Conservation (phyloP, 2,329 filamentous ascomycete genomes). For the Aphanoascus verrucosus region DNA sequence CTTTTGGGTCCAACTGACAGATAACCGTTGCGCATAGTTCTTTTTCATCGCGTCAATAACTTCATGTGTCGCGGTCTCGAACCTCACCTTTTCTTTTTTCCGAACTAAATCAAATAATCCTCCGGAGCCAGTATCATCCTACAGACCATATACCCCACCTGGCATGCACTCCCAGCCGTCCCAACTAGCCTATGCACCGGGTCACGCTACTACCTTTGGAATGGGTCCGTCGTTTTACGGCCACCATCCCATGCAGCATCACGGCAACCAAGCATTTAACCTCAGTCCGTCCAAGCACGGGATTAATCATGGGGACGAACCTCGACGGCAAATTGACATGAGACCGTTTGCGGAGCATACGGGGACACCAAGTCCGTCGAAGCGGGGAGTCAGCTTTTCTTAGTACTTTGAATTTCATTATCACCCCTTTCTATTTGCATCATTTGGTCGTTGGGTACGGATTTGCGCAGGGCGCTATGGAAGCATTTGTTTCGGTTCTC, state of each 20-base stretch:
- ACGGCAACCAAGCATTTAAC: conserved; percentile 8
- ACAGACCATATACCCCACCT: conserved; percentile 20
- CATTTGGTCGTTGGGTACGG: background rate
- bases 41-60: conserved; percentile 34
- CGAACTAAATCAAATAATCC: conserved; percentile 34
- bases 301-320: conserved; percentile 21
- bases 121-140: conserved; percentile 25
- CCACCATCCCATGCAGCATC: background rate
- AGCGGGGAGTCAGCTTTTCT: background rate
- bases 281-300: conserved; percentile 18
- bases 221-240: conserved; percentile 8
- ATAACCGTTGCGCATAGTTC: conserved; percentile 20
- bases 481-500: no score
- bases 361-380: conserved; percentile 3
- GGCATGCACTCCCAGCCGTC: conserved; percentile 20
- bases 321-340: conserved; percentile 24
- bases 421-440: background rate
- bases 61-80: conserved; percentile 46
- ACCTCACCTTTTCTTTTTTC: conserved; percentile 50
- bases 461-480: no score
- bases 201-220: conserved; percentile 21
- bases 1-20: background rate
- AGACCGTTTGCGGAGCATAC: conserved; percentile 18
- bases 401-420: background rate
- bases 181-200: conserved; percentile 23